Conservation (phyloP, 208 protist genomes). For the Crithidia acanthocephali region DNA sequence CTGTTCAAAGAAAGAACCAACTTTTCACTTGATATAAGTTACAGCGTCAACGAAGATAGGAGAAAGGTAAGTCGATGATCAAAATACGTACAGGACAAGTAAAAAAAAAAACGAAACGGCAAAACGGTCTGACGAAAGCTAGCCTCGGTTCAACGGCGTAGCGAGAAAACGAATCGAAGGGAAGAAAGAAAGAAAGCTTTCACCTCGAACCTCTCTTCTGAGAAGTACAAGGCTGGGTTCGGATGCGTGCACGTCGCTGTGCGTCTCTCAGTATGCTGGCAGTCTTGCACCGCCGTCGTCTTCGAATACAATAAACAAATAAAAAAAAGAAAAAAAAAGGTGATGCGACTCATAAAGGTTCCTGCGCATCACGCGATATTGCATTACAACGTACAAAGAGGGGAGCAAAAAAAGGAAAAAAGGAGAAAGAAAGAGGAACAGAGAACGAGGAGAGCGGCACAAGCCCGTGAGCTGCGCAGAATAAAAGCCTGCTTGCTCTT, state of each 20-base stretch:
- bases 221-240: background rate
- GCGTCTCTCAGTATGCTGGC: too few species aligned
- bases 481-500: background rate
- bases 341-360: background rate
- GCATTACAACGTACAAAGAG: constrained; percentile 7
- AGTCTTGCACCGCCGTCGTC: too few species aligned
- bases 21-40: too few species aligned
- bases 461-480: background rate
- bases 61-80: constrained; percentile 19
- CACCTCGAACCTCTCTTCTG: too few species aligned
- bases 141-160: too few species aligned
- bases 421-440: background rate
- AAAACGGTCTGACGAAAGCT: constrained; percentile 6
- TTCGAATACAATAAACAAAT: background rate
- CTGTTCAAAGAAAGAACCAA: background rate
- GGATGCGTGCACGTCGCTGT: background rate
- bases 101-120: constrained; percentile 19
- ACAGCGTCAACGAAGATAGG: background rate
- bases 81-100: constrained; percentile 13
- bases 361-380: background rate
- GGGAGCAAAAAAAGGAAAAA: background rate
- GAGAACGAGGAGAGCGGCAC: background rate
- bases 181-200: constrained; percentile 3
- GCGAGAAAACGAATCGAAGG: background rate
- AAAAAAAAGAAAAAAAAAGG: background rate